Percentiles rank a stretch among this genome's conserved stretches.
Evolutionary conservation across 805 yeast genomes (phyloP).

Genomic region (Lachancea fermentati): DNA sequence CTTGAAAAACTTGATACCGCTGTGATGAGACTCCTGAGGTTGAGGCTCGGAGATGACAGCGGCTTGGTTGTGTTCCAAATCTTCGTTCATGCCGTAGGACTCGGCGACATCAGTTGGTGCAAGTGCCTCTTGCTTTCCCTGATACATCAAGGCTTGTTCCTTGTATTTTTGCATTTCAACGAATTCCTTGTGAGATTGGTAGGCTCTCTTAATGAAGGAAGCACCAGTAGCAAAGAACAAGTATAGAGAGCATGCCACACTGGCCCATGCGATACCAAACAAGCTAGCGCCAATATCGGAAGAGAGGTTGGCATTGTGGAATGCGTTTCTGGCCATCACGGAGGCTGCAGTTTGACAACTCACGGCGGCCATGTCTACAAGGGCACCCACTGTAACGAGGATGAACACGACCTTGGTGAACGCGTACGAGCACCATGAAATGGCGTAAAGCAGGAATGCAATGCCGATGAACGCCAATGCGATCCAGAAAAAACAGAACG

Average conservation of each 20-base stretch:
- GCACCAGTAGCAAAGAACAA: constrained; percentile 15
- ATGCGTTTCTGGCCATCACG: constrained; percentile 71
- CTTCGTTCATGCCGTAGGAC: constrained; percentile 7
- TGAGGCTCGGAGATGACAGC: constrained; percentile 14
- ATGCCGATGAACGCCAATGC: constrained; percentile 60
- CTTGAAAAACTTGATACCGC: constrained; percentile 71
- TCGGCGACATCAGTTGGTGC: constrained; percentile 3
- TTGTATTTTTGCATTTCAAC: constrained; percentile 16
- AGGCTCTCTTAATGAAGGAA: constrained; percentile 21
- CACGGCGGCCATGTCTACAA: constrained; percentile 58
- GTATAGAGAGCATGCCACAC: constrained; percentile 39
- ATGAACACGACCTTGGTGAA: constrained; percentile 51
- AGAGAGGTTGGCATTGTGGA: constrained; percentile 40
- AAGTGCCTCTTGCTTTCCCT: constrained; percentile 12
- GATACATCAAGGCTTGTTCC: constrained; percentile 17
- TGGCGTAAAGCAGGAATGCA: constrained; percentile 48
- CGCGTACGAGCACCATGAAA: constrained; percentile 51
- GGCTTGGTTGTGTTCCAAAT: constrained; percentile 6
- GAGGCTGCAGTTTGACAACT: constrained; percentile 68
- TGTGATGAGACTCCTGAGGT: constrained; percentile 26
- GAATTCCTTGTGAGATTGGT: constrained; percentile 16
- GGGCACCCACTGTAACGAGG: constrained; percentile 45
- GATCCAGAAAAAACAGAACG: constrained; percentile 57
- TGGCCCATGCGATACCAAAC: constrained; percentile 67
- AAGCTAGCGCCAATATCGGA: constrained; percentile 52